phyloP scores from a whole-genome alignment of 257 asterid genomes.

The Ilex asprella region DNA sequence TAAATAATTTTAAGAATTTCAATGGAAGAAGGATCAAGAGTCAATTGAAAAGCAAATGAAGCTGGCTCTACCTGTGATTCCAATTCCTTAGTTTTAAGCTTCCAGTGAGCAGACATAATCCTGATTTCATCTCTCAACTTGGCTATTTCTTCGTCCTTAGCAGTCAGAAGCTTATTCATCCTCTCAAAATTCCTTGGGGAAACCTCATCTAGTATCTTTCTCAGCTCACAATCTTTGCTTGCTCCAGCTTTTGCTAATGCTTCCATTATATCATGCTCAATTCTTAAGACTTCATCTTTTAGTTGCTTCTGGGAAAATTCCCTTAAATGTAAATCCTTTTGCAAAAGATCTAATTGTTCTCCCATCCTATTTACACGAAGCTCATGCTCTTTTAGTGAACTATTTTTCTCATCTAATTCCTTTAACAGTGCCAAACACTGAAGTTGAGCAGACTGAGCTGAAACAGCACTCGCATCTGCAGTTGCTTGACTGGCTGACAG shows the following conservation, averaged over 20 bases:
- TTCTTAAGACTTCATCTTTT: slow-evolving; percentile 71
- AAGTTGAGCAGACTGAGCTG: slow-evolving; percentile 73
- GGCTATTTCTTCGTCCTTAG: slow-evolving; percentile 75
- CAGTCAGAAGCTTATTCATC: slow-evolving; percentile 51
- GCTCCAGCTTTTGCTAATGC: slow-evolving; percentile 65
- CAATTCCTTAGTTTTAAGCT: slow-evolving; percentile 67
- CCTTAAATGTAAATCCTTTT: slow-evolving; percentile 67
- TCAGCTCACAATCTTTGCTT: slow-evolving; percentile 61
- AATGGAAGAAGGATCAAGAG: not conserved
- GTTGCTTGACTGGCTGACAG: slow-evolving; percentile 60
- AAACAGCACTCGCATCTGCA: slow-evolving; percentile 71
- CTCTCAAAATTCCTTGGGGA: slow-evolving; percentile 60
- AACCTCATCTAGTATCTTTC: slow-evolving; percentile 62
- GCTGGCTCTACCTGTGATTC: slow-evolving; percentile 63
- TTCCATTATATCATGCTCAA: slow-evolving; percentile 77
- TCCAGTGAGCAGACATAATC: slow-evolving; percentile 89
- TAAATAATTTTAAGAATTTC: no score
- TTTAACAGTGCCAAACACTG: slow-evolving; percentile 65
- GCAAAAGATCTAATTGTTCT: slow-evolving; percentile 73
- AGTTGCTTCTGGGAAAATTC: slow-evolving; percentile 78
- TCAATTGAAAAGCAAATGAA: not conserved
- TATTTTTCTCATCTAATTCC: slow-evolving; percentile 63
- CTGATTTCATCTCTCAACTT: slow-evolving; percentile 70
- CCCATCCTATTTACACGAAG: slow-evolving; percentile 49
- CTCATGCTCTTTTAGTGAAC: slow-evolving; percentile 67